These are phyloP conservation scores for Fragaria ananassa DNA, from an alignment of 306 rosid species.

Conservation along the genomic window DNA sequence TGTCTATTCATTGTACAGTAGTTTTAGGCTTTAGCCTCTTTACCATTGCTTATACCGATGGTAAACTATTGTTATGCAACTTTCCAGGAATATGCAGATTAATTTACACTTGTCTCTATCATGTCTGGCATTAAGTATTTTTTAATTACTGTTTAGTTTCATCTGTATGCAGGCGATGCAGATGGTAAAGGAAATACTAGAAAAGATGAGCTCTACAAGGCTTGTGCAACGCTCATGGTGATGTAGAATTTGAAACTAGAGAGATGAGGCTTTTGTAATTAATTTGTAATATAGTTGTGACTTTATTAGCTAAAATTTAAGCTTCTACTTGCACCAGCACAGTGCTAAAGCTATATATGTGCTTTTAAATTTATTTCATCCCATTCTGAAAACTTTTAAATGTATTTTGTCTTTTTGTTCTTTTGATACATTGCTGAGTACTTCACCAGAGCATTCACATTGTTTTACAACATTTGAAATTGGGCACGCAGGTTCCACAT, in stretches of 20 bases:
- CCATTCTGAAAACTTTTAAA: neutral
- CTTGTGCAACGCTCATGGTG: slow-evolving; percentile 83
- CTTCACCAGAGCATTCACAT: neutral
- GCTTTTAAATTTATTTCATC: too few species aligned
- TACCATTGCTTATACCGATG: too few species aligned
- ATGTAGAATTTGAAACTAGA: slow-evolving; percentile 19
- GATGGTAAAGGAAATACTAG: slow-evolving; percentile 70
- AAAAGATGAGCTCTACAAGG: slow-evolving; percentile 70
- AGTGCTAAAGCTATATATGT: too few species aligned
- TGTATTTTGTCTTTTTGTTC: neutral
- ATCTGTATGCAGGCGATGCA: slow-evolving; percentile 60
- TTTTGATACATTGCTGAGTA: slow-evolving; percentile 6
- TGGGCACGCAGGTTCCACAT: slow-evolving; percentile 53
- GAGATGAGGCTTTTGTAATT: slow-evolving; percentile 14
- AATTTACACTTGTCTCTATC: neutral
- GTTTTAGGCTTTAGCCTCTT: neutral
- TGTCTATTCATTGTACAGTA: too few species aligned
- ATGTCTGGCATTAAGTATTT: neutral
- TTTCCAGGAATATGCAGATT: neutral
- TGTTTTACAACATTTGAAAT: slow-evolving; percentile 27
- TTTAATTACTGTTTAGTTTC: neutral
- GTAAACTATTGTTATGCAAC: neutral
- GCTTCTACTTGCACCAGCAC: neutral
- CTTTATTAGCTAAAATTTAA: neutral
- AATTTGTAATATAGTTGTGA: neutral